A percentile compares a stretch with the other conserved stretches of the same genome.
Evolutionary conservation across 306 rosid genomes (phyloP).

Genomic region (Citrullus amarus): DNA sequence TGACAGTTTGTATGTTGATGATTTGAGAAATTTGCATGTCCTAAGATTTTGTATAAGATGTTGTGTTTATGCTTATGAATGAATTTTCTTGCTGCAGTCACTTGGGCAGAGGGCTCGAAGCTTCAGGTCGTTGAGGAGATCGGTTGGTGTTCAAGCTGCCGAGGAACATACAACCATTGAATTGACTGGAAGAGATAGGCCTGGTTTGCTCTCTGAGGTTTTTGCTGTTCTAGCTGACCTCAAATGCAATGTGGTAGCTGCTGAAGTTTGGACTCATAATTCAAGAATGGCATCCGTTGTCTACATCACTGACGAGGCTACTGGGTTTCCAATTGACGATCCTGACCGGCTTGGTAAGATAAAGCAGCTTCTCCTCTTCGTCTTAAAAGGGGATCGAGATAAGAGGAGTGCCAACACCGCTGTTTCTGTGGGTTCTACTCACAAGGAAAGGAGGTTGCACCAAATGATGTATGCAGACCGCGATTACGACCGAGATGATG

Average conservation of each 20-base stretch:
- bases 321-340: slow-evolving; percentile 47
- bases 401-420: slow-evolving; percentile 78
- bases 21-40: not conserved
- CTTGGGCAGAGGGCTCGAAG: slow-evolving; percentile 70
- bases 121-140: slow-evolving; percentile 71
- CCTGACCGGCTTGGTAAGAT: slow-evolving; percentile 53
- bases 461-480: slow-evolving; percentile 99
- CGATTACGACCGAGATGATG: slow-evolving; percentile 49
- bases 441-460: slow-evolving; percentile 93
- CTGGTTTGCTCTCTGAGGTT: slow-evolving; percentile 90
- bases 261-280: slow-evolving; percentile 98
- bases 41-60: not conserved
- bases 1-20: not conserved
- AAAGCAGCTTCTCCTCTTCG: slow-evolving; percentile 62
- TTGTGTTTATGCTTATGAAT: not conserved
- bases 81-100: slow-evolving; percentile 38
- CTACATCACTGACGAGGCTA: slow-evolving; percentile 54
- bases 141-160: slow-evolving; percentile 85
- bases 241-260: slow-evolving; percentile 92
- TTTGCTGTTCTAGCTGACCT: slow-evolving; percentile 91
- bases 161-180: slow-evolving; percentile 70
- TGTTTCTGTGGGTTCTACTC: slow-evolving; percentile 84
- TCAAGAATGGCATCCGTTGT: slow-evolving; percentile 96
- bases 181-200: slow-evolving; percentile 84
- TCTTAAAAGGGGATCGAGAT: slow-evolving; percentile 75